These are phyloP conservation scores for Ensete glaucum DNA, from an alignment of 176 grass and related monocot genomes.

Conservation along the genomic window DNA sequence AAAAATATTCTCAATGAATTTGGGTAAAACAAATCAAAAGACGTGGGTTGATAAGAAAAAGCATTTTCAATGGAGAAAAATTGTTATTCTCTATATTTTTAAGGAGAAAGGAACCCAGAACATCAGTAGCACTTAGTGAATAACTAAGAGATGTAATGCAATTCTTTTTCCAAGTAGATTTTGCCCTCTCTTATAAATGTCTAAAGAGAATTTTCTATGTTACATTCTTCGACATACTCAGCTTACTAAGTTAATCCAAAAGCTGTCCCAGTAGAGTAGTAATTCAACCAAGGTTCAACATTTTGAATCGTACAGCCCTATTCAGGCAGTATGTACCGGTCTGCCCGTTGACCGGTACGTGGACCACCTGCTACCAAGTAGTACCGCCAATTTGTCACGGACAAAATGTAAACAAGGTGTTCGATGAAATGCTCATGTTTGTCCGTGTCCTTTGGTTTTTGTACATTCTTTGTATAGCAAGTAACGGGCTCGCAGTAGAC, in stretches of 20 bases:
- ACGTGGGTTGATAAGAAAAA: not conserved
- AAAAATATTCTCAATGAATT: not conserved
- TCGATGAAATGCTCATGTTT: too few species aligned
- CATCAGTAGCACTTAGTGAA: not conserved
- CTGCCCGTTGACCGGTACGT: too few species aligned
- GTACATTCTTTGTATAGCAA: too few species aligned
- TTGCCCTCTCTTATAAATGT: not conserved
- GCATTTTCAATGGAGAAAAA: not conserved
- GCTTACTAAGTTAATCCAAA: not conserved
- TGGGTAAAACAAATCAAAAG: not conserved
- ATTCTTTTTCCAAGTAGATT: not conserved
- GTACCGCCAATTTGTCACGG: too few species aligned
- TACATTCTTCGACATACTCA: not conserved
- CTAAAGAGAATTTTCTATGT: not conserved
- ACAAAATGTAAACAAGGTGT: too few species aligned
- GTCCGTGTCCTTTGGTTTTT: too few species aligned
- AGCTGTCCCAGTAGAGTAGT: not conserved
- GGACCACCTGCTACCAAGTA: too few species aligned
- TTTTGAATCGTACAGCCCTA: too few species aligned
- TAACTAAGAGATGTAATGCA: not conserved
- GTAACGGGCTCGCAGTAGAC: too few species aligned
- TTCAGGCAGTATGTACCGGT: too few species aligned
- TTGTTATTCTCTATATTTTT: slow-evolving; percentile 7
- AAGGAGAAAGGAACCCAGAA: not conserved
- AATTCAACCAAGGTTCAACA: too few species aligned